These are phyloP conservation scores for Dichomitus squalens DNA, from an alignment of 1,284 basidiomycete genomes.

Conservation along the genomic window DNA sequence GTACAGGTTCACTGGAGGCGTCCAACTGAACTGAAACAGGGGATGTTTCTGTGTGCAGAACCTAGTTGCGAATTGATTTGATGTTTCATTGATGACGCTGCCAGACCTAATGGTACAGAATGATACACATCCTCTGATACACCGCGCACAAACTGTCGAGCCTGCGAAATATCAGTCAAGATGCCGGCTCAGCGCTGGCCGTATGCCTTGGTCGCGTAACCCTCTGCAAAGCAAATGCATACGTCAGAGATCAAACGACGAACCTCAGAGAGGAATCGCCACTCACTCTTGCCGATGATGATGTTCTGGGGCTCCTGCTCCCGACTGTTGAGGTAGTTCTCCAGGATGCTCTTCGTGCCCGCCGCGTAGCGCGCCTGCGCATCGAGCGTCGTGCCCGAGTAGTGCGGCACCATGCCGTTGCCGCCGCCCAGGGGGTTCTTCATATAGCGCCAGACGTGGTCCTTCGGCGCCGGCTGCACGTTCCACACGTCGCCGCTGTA, in stretches of 20 bases:
- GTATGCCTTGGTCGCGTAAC: slow-evolving; percentile 67
- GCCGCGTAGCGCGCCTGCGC: slow-evolving; percentile 89
- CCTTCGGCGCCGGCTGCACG: slow-evolving; percentile 82
- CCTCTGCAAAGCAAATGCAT: slow-evolving; percentile 32
- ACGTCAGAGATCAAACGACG: background rate
- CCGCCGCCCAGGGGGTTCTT: slow-evolving; percentile 82
- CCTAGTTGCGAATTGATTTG: background rate
- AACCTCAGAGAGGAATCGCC: slow-evolving; percentile 21
- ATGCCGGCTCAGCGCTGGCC: slow-evolving; percentile 21
- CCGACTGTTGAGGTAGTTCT: slow-evolving; percentile 73
- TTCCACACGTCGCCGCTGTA: slow-evolving; percentile 79
- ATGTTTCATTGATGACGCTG: background rate
- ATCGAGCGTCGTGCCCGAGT: slow-evolving; percentile 90
- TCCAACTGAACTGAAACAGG: background rate
- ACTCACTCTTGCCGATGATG: slow-evolving; percentile 70
- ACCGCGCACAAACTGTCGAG: background rate
- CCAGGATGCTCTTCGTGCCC: slow-evolving; percentile 81
- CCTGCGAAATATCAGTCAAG: background rate
- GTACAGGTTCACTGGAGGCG: background rate
- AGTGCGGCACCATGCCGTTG: slow-evolving; percentile 87
- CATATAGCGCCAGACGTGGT: slow-evolving; percentile 87
- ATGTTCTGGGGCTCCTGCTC: slow-evolving; percentile 80
- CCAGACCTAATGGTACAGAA: slow-evolving; percentile 16
- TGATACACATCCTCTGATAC: background rate
- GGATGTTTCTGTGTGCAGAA: too few relatives aligned